These are phyloP conservation scores for Tetrapisispora phaffii DNA, from an alignment of 805 yeast species.

Conservation along the genomic window DNA sequence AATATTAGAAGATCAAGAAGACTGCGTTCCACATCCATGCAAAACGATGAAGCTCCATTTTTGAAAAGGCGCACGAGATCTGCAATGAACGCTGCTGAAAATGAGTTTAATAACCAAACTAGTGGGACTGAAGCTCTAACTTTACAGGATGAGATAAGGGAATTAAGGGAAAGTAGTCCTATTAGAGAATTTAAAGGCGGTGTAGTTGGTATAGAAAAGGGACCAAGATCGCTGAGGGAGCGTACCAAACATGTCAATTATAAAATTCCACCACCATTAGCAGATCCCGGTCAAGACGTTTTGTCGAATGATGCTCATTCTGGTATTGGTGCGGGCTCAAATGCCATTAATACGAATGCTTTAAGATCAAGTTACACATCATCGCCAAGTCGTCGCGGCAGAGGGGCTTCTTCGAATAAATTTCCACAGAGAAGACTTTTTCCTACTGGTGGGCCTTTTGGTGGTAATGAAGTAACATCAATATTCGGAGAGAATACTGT, in stretches of 20 bases:
- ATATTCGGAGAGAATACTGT: conserved; percentile 62
- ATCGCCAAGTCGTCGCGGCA: conserved; percentile 28
- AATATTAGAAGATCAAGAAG: conserved; percentile 8
- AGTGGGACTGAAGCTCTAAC: conserved; percentile 26
- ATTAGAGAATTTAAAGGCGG: conserved; percentile 29
- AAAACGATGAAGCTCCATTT: conserved; percentile 12
- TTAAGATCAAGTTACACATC: conserved; percentile 11
- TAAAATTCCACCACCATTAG: conserved; percentile 72
- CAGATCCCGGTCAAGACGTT: conserved; percentile 30
- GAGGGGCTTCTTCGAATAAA: conserved; percentile 29
- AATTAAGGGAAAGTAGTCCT: conserved; percentile 52
- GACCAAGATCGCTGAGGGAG: conserved; percentile 45
- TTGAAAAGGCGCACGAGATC: conserved; percentile 20
- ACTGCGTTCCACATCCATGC: conserved; percentile 2
- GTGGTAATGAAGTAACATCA: conserved; percentile 87
- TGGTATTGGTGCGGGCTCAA: not conserved
- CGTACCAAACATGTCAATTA: conserved; percentile 71
- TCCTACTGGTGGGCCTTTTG: conserved; percentile 96
- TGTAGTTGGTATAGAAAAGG: conserved; percentile 1
- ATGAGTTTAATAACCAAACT: conserved; percentile 19
- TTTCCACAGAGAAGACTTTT: conserved; percentile 61
- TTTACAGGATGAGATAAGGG: conserved; percentile 56
- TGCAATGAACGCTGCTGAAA: conserved; percentile 14
- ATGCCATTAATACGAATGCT: not conserved
- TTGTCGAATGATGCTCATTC: not conserved